phyloP scores from a whole-genome alignment of 441 rosid species.

The Syzygium syzygioides region DNA sequence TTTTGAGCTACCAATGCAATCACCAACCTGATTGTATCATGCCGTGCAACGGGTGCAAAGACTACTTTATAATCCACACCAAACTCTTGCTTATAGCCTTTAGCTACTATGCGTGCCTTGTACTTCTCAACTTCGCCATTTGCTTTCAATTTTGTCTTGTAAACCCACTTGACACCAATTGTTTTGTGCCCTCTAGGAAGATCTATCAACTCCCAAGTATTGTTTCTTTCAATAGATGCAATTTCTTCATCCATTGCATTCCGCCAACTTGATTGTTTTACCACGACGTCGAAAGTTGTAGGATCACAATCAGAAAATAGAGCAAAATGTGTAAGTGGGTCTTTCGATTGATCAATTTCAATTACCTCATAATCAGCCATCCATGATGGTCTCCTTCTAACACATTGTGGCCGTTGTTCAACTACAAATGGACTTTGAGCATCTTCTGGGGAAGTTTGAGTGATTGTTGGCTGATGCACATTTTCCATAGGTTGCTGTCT shows the following conservation, averaged over 20 bases:
- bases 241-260: not conserved
- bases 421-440: not conserved
- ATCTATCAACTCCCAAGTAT: not conserved
- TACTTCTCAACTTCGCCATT: not conserved
- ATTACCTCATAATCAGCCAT: not conserved
- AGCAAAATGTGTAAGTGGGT: not conserved
- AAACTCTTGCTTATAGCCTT: not conserved
- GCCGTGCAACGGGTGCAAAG: rapidly evolving
- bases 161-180: not conserved
- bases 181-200: not conserved
- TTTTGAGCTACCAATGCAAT: not conserved
- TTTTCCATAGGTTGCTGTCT: not conserved
- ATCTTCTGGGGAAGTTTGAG: not conserved
- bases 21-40: not conserved
- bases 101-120: not conserved
- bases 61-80: not conserved
- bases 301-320: not conserved
- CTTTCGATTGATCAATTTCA: not conserved
- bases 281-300: not conserved
- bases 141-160: not conserved
- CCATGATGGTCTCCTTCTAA: not conserved
- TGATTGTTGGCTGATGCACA: not conserved
- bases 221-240: not conserved
- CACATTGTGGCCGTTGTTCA: rapidly evolving
- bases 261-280: not conserved